Conservation (phyloP, 257 asterid genomes). For the Nicotiana tabacum region DNA sequence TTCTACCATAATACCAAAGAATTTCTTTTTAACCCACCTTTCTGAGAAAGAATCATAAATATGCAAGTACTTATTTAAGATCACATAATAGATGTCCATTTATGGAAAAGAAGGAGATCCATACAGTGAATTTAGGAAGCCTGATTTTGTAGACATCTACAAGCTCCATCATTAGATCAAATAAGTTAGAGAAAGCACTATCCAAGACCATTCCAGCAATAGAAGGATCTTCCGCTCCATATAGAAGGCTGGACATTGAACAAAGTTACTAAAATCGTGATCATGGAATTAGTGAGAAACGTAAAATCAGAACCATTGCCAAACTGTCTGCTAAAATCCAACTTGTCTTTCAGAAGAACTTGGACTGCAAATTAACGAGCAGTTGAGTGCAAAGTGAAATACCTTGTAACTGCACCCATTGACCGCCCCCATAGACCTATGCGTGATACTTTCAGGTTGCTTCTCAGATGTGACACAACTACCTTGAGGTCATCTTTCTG, state of each 20-base stretch:
- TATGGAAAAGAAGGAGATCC: slow-evolving; percentile 15
- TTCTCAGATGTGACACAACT: slow-evolving; percentile 77
- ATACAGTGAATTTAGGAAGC: slow-evolving; percentile 88
- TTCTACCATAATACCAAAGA: not conserved
- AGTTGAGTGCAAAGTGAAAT: slow-evolving; percentile 15
- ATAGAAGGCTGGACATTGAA: slow-evolving; percentile 68
- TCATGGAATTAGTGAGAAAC: not conserved
- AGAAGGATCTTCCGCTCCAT: slow-evolving; percentile 98
- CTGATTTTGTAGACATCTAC: slow-evolving; percentile 90
- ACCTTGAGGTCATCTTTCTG: slow-evolving; percentile 94
- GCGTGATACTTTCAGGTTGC: slow-evolving; percentile 64
- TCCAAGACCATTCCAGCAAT: slow-evolving; percentile 98
- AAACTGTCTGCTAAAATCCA: not conserved
- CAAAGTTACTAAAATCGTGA: slow-evolving; percentile 10
- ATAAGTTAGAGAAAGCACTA: slow-evolving; percentile 95
- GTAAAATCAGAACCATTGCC: not conserved
- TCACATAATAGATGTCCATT: not conserved
- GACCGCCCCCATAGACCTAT: slow-evolving; percentile 99
- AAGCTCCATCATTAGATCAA: slow-evolving; percentile 93
- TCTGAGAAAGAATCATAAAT: not conserved
- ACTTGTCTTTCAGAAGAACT: not conserved
- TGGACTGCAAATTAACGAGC: not conserved
- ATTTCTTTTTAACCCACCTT: not conserved
- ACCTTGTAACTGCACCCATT: slow-evolving; percentile 99
- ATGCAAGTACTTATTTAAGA: slow-evolving; percentile 2